phyloP scores from a whole-genome alignment of 75 land plant genomes.

The Sequoiadendron giganteum region DNA sequence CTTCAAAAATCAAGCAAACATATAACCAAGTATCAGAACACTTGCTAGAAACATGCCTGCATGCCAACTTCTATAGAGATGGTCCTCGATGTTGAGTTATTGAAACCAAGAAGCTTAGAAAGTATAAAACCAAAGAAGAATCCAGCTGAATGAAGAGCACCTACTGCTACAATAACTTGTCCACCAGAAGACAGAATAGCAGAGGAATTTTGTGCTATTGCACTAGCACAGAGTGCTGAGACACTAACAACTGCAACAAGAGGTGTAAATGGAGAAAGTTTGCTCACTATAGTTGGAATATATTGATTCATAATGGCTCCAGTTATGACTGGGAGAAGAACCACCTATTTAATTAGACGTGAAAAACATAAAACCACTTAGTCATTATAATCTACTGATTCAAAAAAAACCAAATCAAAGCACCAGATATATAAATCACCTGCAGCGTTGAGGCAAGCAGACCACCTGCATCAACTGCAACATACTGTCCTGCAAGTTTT shows the following conservation, averaged over 20 bases:
- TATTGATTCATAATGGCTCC: conserved; percentile 82
- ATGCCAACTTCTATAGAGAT: conserved; percentile 98
- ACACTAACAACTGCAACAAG: conserved; percentile 73
- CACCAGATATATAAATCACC: conserved; percentile 18
- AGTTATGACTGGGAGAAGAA: conserved; percentile 78
- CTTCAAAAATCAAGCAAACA: background rate
- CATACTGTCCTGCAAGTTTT: conserved; percentile 85
- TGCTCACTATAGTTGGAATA: conserved; percentile 50
- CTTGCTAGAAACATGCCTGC: conserved; percentile 54
- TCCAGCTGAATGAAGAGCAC: conserved; percentile 65
- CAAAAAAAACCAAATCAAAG: background rate
- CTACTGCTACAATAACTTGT: conserved; percentile 62
- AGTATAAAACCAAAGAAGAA: conserved; percentile 81
- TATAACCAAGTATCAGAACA: background rate
- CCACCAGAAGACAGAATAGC: conserved; percentile 74
- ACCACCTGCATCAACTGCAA: conserved; percentile 74
- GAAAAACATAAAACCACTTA: background rate
- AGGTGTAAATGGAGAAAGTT: conserved; percentile 74
- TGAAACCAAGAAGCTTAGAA: conserved; percentile 62
- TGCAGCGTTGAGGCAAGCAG: conserved; percentile 59
- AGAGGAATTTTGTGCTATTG: conserved; percentile 82
- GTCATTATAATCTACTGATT: background rate
- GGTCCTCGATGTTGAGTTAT: conserved; percentile 69
- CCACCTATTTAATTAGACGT: conserved; percentile 48
- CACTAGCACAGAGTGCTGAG: conserved; percentile 73